Conservation (phyloP, 805 yeast genomes). For the Spathaspora sp. region DNA sequence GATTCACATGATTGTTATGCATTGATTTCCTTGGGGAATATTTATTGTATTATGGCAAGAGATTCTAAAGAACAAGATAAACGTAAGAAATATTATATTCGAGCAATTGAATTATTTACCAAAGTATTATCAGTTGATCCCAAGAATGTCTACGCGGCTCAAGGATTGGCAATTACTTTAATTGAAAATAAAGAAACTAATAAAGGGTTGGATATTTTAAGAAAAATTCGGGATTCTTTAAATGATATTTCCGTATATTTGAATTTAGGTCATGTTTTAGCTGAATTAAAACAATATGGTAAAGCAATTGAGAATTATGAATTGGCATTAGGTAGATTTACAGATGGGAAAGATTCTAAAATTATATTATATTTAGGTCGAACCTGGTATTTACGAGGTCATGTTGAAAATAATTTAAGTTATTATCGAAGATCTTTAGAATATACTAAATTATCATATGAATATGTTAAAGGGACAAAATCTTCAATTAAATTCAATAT, state of each 20-base stretch:
- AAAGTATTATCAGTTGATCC: constrained; percentile 85
- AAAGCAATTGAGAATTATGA: constrained; percentile 90
- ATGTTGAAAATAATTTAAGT: constrained; percentile 59
- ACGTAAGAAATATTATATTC: constrained; percentile 70
- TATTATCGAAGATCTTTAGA: constrained; percentile 60
- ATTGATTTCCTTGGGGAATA: constrained; percentile 82
- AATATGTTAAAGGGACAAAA: constrained; percentile 21
- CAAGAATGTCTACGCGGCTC: constrained; percentile 91
- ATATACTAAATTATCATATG: constrained; percentile 56
- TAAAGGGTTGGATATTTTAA: constrained; percentile 78
- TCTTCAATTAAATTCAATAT: constrained; percentile 64
- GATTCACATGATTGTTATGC: constrained; percentile 91
- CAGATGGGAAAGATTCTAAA: constrained; percentile 60
- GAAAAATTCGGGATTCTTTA: constrained; percentile 86
- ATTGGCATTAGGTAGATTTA: constrained; percentile 65
- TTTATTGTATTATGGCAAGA: constrained; percentile 78
- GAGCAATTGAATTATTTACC: constrained; percentile 90
- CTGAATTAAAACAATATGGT: constrained; percentile 76
- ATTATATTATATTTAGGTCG: constrained; percentile 73
- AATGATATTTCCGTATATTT: constrained; percentile 79
- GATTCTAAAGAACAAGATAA: constrained; percentile 52
- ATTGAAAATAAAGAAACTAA: constrained; percentile 77
- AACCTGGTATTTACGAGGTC: constrained; percentile 83
- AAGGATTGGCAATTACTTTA: constrained; percentile 90
- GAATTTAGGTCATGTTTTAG: constrained; percentile 82